Conservation (phyloP, 139 green algal species). For the Chloropicon primus region DNA sequence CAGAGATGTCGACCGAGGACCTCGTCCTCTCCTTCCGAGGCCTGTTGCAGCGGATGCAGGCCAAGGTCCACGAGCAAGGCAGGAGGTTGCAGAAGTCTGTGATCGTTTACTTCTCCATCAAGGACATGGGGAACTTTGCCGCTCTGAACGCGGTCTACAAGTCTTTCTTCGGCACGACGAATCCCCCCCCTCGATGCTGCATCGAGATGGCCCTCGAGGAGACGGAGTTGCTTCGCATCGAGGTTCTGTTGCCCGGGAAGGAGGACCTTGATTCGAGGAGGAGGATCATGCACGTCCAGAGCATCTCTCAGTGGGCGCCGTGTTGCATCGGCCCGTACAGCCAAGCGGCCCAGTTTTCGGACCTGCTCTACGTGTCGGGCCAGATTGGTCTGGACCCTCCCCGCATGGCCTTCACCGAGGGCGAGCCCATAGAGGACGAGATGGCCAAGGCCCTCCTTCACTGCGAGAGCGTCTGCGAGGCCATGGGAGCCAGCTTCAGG, state of each 20-base stretch:
- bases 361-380: slow-evolving; percentile 33
- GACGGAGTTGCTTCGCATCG: not conserved
- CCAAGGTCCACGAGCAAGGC: slow-evolving; percentile 15
- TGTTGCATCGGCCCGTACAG: slow-evolving; percentile 94
- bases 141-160: slow-evolving; percentile 70
- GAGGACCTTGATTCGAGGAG: not conserved
- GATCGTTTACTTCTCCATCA: slow-evolving; percentile 76
- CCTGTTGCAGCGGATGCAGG: slow-evolving; percentile 8
- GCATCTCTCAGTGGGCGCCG: slow-evolving; percentile 85
- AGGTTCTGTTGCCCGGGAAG: not conserved
- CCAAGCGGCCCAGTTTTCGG: slow-evolving; percentile 36
- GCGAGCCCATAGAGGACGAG: not conserved
- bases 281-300: slow-evolving; percentile 72
- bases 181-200: not conserved
- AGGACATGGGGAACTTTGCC: slow-evolving; percentile 77
- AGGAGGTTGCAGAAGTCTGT: slow-evolving; percentile 35
- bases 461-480: slow-evolving; percentile 3
- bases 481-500: not conserved
- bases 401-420: slow-evolving; percentile 42
- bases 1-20: not conserved
- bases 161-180: not conserved
- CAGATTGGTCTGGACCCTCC: slow-evolving; percentile 52
- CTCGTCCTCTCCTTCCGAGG: not conserved
- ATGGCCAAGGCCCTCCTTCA: not conserved
- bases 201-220: not conserved